phyloP scores from a whole-genome alignment of 2,329 filamentous ascomycete genomes.

The Mollisia scopiformis region DNA sequence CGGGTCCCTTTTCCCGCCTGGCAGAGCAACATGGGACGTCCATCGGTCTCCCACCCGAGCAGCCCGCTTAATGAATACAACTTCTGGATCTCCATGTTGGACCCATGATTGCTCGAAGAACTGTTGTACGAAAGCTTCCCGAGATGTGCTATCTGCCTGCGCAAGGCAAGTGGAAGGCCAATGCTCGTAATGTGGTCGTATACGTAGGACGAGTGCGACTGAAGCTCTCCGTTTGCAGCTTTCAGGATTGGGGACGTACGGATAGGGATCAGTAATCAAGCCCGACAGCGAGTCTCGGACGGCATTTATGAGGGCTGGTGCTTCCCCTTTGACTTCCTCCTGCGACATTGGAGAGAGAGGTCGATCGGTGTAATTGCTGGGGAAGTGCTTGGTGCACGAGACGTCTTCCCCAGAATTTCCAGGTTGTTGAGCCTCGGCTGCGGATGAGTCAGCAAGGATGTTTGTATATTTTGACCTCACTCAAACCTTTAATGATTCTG shows the following conservation, averaged over 20 bases:
- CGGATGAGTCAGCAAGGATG: not conserved
- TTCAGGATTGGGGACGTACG: conserved; percentile 49
- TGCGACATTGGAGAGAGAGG: not conserved
- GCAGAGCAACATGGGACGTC: conserved; percentile 70
- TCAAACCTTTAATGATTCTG: too few relatives aligned
- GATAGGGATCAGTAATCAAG: conserved; percentile 49
- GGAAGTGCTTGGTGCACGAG: not conserved
- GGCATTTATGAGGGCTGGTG: conserved; percentile 25
- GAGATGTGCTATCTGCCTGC: conserved; percentile 22
- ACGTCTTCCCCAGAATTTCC: not conserved
- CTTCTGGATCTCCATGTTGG: conserved; percentile 65
- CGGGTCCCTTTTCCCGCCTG: conserved; percentile 68
- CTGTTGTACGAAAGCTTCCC: conserved; percentile 47
- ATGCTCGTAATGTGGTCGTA: conserved; percentile 59
- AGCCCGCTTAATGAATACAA: conserved; percentile 73
- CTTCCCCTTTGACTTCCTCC: not conserved
- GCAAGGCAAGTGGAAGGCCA: conserved; percentile 43
- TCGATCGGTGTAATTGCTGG: not conserved
- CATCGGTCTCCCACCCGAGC: conserved; percentile 67
- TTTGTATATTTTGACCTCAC: not conserved
- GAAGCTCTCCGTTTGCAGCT: conserved; percentile 53
- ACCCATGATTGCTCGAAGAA: conserved; percentile 71
- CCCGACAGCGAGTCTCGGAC: conserved; percentile 31
- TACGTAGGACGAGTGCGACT: conserved; percentile 65
- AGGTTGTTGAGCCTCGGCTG: not conserved